A percentile compares a stretch with the other conserved stretches of the same genome.
These are phyloP conservation scores for Citrus maxima DNA, from an alignment of 345 rosid genomes.

Conservation along the genomic window DNA sequence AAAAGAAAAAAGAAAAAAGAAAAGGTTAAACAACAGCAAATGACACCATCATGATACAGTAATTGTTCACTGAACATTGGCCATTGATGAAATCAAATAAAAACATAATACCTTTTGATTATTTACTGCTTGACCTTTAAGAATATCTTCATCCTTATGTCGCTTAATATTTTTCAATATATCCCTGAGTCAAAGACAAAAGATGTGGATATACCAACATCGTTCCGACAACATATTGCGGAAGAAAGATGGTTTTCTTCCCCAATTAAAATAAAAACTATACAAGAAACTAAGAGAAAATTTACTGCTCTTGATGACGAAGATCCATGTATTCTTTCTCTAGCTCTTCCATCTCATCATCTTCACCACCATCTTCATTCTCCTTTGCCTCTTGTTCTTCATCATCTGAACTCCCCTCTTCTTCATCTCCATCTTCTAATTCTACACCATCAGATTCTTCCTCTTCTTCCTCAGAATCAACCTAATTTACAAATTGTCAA, in stretches of 20 bases:
- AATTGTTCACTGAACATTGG: not conserved
- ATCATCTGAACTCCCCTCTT: constrained; percentile 21
- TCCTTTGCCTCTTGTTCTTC: constrained; percentile 24
- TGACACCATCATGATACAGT: not conserved
- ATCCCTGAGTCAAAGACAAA: constrained; percentile 36
- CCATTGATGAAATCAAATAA: not conserved
- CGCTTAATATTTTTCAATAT: constrained; percentile 67
- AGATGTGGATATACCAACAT: not conserved
- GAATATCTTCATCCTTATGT: constrained; percentile 79
- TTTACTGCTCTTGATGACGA: constrained; percentile 73
- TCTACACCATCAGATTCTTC: constrained; percentile 18
- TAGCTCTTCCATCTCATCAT: constrained; percentile 77
- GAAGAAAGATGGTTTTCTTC: not conserved
- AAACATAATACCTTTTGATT: constrained; percentile 62
- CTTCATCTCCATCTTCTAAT: constrained; percentile 11
- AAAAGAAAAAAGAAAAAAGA: not conserved
- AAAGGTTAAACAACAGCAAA: not conserved
- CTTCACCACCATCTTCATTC: constrained; percentile 24
- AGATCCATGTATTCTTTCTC: constrained; percentile 73
- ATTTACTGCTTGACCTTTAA: constrained; percentile 89
- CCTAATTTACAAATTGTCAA: not conserved
- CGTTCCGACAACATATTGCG: not conserved
- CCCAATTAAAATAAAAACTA: not conserved
- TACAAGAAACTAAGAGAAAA: not conserved
- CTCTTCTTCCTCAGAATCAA: constrained; percentile 14